Conservation (phyloP, 768 basidiomycete species). For the Tylopilus sp. region DNA sequence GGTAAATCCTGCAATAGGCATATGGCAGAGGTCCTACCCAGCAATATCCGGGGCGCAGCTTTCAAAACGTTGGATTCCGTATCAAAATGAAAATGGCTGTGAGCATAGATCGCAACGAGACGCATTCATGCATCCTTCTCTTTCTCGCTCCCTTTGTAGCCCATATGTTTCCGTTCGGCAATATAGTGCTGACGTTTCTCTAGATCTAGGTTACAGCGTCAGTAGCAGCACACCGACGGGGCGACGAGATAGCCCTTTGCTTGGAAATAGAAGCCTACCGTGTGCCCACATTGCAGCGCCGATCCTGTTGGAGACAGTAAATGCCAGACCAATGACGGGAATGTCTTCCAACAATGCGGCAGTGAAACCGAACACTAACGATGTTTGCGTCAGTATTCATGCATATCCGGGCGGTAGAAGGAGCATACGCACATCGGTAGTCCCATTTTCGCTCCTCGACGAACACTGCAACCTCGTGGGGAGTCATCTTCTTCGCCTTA, state of each 20-base stretch:
- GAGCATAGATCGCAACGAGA: too few species aligned
- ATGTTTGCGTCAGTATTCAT: background rate
- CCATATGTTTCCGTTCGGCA: conserved; percentile 26
- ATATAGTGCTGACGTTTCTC: conserved; percentile 57
- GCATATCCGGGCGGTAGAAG: background rate
- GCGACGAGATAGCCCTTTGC: background rate
- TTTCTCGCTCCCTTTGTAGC: too few species aligned
- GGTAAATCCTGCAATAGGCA: too few species aligned
- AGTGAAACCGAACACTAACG: conserved; percentile 86
- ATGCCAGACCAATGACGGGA: conserved; percentile 77
- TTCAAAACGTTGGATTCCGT: too few species aligned
- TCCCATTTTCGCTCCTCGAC: conserved; percentile 91
- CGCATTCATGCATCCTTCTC: too few species aligned
- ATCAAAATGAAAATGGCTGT: too few species aligned
- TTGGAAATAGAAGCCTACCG: conserved; percentile 39
- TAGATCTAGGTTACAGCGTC: conserved; percentile 40
- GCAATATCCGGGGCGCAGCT: too few species aligned
- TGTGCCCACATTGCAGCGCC: conserved; percentile 96
- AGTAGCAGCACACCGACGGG: background rate
- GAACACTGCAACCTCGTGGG: conserved; percentile 65
- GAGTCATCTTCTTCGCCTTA: conserved; percentile 76
- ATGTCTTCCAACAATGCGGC: conserved; percentile 80
- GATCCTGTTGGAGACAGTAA: conserved; percentile 82
- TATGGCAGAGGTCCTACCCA: too few species aligned
- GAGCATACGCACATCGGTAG: conserved; percentile 55